Conservation (phyloP, 495 filamentous ascomycete genomes). For the Penicillium argentinense region DNA sequence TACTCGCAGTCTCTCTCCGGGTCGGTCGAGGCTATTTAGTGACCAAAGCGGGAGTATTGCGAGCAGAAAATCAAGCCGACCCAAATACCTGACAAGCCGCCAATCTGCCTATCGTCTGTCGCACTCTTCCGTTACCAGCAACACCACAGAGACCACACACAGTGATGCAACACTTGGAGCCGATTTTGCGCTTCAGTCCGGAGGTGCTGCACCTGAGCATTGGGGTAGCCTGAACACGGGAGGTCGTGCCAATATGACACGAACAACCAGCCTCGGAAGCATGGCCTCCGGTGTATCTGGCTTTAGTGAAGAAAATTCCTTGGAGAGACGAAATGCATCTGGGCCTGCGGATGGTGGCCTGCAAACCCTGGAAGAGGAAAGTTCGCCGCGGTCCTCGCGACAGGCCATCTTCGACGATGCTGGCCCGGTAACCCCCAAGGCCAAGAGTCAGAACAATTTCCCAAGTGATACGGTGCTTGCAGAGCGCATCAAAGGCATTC, state of each 20-base stretch:
- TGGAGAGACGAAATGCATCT: conserved; percentile 39
- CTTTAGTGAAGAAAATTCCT: conserved; percentile 58
- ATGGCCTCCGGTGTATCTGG: conserved; percentile 91
- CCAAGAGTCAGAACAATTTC: conserved; percentile 44
- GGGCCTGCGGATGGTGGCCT: conserved; percentile 52
- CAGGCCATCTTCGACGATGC: conserved; percentile 30
- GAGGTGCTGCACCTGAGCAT: conserved; percentile 69
- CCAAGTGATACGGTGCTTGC: conserved; percentile 89
- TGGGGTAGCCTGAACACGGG: conserved; percentile 42
- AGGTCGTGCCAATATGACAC: conserved; percentile 58
- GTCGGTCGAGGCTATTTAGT: conserved; percentile 34
- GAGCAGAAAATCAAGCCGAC: conserved; percentile 51
- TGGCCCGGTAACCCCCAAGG: conserved; percentile 49
- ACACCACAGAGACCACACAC: conserved; percentile 55
- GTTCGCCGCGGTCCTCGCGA: conserved; percentile 37
- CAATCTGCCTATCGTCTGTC: conserved; percentile 78
- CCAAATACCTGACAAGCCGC: conserved; percentile 71
- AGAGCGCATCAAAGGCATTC: conserved; percentile 81
- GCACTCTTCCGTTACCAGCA: conserved; percentile 68
- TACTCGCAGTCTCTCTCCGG: conserved; percentile 36
- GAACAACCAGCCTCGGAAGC: conserved; percentile 87
- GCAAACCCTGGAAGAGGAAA: conserved; percentile 62
- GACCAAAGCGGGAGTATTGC: conserved; percentile 30
- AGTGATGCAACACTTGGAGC: conserved; percentile 76
- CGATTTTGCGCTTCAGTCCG: conserved; percentile 83